Percentiles rank a stretch among this genome's conserved stretches.
These are phyloP conservation scores for Shiraia sp. DNA, from an alignment of 2,329 filamentous ascomycete genomes.

Conservation along the genomic window DNA sequence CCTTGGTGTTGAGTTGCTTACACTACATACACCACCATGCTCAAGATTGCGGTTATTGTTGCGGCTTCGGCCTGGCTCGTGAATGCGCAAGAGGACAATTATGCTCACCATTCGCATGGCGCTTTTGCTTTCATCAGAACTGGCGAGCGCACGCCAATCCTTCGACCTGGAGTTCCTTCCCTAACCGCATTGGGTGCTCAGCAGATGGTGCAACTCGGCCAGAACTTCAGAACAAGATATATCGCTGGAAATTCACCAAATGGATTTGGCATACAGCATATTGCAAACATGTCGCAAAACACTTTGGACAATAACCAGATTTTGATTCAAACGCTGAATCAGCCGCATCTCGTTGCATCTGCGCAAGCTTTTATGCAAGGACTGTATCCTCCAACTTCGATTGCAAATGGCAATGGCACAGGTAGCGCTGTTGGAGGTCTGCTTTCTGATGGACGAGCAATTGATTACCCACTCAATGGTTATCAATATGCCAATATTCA, in stretches of 20 bases:
- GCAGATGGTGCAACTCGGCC: slow-evolving; percentile 55
- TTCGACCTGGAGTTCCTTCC: slow-evolving; percentile 29
- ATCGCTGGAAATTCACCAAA: slow-evolving; percentile 36
- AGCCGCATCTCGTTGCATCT: slow-evolving; percentile 55
- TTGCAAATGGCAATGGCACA: slow-evolving; percentile 25
- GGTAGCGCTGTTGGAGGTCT: slow-evolving; percentile 42
- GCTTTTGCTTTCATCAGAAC: slow-evolving; percentile 59
- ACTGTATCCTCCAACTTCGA: slow-evolving; percentile 58
- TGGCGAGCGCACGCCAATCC: slow-evolving; percentile 58
- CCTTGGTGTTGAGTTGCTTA: slow-evolving; percentile 7
- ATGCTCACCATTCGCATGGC: slow-evolving; percentile 46
- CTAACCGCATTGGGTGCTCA: slow-evolving; percentile 61
- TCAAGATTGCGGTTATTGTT: slow-evolving; percentile 25
- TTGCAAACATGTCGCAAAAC: slow-evolving; percentile 50
- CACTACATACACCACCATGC: slow-evolving; percentile 25
- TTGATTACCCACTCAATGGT: slow-evolving; percentile 56
- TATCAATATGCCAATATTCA: slow-evolving; percentile 62
- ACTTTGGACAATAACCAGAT: slow-evolving; percentile 53
- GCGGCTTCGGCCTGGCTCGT: slow-evolving; percentile 31
- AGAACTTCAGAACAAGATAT: slow-evolving; percentile 58
- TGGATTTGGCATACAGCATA: slow-evolving; percentile 28
- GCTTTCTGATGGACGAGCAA: slow-evolving; percentile 53
- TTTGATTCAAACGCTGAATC: slow-evolving; percentile 52
- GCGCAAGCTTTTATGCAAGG: slow-evolving; percentile 66
- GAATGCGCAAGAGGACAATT: slow-evolving; percentile 21